These are phyloP conservation scores for Larix sibirica DNA, from an alignment of 83 land plant genomes.

Conservation along the genomic window DNA sequence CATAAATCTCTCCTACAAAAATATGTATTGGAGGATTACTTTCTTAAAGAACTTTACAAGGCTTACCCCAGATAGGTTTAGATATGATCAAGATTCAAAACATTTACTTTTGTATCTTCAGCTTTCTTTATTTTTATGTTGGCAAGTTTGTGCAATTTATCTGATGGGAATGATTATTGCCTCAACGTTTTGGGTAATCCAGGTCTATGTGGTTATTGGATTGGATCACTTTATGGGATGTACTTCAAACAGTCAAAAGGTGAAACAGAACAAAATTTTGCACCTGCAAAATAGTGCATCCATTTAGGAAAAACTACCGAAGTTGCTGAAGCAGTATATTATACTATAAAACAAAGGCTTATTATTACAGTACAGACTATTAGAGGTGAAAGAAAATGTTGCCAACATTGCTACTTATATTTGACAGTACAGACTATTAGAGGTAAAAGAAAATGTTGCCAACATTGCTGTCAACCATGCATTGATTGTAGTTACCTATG, in stretches of 20 bases:
- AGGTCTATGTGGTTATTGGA: slow-evolving; percentile 76
- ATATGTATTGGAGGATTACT: slow-evolving; percentile 73
- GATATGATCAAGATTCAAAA: not conserved
- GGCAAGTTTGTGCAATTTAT: not conserved
- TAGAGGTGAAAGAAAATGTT: not conserved
- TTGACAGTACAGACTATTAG: not conserved
- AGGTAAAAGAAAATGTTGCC: not conserved
- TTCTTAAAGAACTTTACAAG: slow-evolving; percentile 66
- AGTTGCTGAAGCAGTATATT: not conserved
- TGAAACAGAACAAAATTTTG: not conserved
- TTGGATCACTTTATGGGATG: slow-evolving; percentile 40
- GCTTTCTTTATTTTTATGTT: not conserved
- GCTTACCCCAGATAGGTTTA: slow-evolving; percentile 63
- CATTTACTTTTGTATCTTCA: not conserved
- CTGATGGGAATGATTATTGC: not conserved
- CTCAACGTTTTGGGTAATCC: slow-evolving; percentile 87
- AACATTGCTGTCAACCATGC: not conserved
- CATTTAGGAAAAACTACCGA: not conserved
- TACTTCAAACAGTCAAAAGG: slow-evolving; percentile 20
- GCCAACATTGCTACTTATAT: not conserved
- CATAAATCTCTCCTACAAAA: slow-evolving; percentile 87
- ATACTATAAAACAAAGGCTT: not conserved
- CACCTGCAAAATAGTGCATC: slow-evolving; percentile 36
- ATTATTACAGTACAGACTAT: not conserved
- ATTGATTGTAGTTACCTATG: not conserved